Evolutionary conservation across 148 eudicot species (phyloP).

Genomic region (Polygonum maritimum): DNA sequence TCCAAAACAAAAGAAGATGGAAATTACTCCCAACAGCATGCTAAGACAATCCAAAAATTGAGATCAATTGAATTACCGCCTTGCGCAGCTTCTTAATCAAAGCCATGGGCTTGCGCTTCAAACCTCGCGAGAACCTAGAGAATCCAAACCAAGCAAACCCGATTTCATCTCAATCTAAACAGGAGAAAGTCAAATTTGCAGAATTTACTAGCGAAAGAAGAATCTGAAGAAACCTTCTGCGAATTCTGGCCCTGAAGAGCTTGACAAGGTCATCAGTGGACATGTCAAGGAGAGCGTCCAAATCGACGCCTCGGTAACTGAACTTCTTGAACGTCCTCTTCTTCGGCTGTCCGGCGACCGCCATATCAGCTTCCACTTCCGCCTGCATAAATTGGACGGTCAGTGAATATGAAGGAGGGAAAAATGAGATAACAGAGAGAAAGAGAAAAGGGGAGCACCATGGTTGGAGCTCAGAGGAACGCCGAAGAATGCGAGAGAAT

Average conservation of each 20-base stretch:
- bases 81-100: conserved; percentile 68
- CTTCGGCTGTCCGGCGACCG: conserved; percentile 24
- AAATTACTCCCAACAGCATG: not conserved
- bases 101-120: conserved; percentile 75
- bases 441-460: not conserved
- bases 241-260: conserved; percentile 35
- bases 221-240: conserved; percentile 31
- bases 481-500: not conserved
- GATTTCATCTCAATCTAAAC: not conserved
- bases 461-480: conserved; percentile 1
- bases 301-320: conserved; percentile 41
- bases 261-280: conserved; percentile 42
- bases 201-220: not conserved
- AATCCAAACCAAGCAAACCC: not conserved
- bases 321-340: conserved; percentile 58
- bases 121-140: conserved; percentile 48
- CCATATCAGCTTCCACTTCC: conserved; percentile 24
- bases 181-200: not conserved
- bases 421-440: not conserved
- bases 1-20: not conserved
- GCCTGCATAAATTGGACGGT: conserved; percentile 15
- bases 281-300: conserved; percentile 45
- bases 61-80: conserved; percentile 31
- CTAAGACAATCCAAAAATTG: not conserved
- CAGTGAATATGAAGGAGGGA: too few relatives aligned